phyloP scores from a whole-genome alignment of 1,139 yeast species.

The Arxiozyma heterogenica region DNA sequence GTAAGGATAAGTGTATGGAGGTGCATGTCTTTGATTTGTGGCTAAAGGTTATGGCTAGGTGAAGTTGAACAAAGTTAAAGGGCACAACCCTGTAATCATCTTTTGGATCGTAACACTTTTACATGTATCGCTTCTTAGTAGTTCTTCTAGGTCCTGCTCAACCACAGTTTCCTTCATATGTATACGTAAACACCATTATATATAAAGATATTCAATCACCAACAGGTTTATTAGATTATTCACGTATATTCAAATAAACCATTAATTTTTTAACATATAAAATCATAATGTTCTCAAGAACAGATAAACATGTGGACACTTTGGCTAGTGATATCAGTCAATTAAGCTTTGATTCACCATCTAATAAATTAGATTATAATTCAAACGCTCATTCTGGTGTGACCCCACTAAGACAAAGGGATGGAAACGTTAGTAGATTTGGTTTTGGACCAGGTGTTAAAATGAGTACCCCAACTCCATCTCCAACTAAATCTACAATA shows the following conservation, averaged over 20 bases:
- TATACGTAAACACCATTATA: neutral
- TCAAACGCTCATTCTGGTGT: neutral
- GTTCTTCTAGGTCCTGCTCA: neutral
- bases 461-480: slow-evolving; percentile 10
- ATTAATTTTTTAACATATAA: neutral
- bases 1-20: no score
- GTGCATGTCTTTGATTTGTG: neutral
- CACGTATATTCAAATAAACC: neutral
- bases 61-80: neutral
- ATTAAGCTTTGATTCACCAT: slow-evolving; percentile 20
- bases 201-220: neutral
- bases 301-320: slow-evolving; percentile 27
- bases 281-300: slow-evolving; percentile 18
- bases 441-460: slow-evolving; percentile 4
- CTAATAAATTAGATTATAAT: slow-evolving; percentile 3
- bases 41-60: no score
- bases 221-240: no score
- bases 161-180: neutral
- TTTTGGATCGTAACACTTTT: no score
- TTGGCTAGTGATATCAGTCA: slow-evolving; percentile 30
- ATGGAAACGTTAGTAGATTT: slow-evolving; percentile 6
- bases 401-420: slow-evolving; percentile 17
- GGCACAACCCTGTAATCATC: neutral
- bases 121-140: no score
- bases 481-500: slow-evolving; percentile 12